Conservation (phyloP, 495 filamentous ascomycete species). For the Penicillium odoratum region DNA sequence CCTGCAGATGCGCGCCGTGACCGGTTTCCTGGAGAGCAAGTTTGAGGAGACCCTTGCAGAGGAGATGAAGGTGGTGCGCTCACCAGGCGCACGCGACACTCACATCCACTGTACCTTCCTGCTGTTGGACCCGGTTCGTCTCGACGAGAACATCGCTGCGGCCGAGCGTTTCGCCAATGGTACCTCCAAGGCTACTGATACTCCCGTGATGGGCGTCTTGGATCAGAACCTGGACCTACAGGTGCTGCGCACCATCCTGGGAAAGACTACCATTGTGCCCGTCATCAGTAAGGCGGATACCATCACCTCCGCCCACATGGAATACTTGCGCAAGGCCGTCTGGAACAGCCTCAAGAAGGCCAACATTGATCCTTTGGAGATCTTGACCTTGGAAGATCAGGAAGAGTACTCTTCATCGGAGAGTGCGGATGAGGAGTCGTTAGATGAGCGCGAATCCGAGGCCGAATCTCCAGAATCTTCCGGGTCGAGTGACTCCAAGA, state of each 20-base stretch:
- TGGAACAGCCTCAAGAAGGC: conserved; percentile 83
- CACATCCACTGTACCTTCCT: conserved; percentile 97
- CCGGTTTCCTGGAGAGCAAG: conserved; percentile 91
- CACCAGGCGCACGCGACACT: conserved; percentile 90
- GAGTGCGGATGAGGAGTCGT: conserved; percentile 52
- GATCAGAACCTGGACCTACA: conserved; percentile 91
- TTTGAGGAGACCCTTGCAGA: conserved; percentile 97
- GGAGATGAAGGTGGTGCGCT: conserved; percentile 95
- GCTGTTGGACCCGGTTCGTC: conserved; percentile 82
- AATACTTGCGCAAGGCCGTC: conserved; percentile 85
- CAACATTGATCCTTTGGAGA: conserved; percentile 85
- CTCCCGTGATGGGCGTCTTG: conserved; percentile 58
- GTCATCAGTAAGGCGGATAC: conserved; percentile 98
- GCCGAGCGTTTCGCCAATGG: conserved; percentile 59
- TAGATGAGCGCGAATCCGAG: conserved; percentile 25
- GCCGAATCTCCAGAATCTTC: conserved; percentile 25
- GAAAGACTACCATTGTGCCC: conserved; percentile 94
- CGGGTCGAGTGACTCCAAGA: background rate
- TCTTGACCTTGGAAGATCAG: conserved; percentile 77
- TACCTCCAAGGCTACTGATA: conserved; percentile 49
- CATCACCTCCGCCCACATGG: conserved; percentile 90
- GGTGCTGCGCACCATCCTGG: conserved; percentile 81
- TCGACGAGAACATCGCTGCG: conserved; percentile 79
- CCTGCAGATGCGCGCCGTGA: conserved; percentile 87
- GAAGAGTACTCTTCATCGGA: conserved; percentile 62